Evolutionary conservation across 768 basidiomycete species (phyloP).

Genomic region (Phlebiopsis gigantea): DNA sequence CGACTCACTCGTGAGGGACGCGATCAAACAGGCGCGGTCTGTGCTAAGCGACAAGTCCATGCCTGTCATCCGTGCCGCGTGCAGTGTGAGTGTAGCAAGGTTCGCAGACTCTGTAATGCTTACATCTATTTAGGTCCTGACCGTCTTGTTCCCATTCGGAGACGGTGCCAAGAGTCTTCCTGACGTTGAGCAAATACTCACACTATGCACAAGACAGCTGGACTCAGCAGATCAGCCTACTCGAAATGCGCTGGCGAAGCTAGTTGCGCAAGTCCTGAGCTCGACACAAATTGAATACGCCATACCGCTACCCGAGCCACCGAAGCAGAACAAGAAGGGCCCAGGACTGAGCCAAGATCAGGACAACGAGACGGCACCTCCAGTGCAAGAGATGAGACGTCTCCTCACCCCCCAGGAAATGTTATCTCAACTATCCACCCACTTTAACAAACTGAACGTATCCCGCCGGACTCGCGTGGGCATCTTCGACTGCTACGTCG

Average conservation of each 20-base stretch:
- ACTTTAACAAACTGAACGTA: slow-evolving; percentile 71
- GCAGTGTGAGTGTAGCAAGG: slow-evolving; percentile 49
- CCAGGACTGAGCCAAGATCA: slow-evolving; percentile 43
- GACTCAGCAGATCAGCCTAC: slow-evolving; percentile 84
- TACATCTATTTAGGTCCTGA: slow-evolving; percentile 37
- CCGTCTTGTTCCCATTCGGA: slow-evolving; percentile 55
- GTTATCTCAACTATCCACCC: slow-evolving; percentile 71
- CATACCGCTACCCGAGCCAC: slow-evolving; percentile 37
- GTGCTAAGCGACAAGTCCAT: slow-evolving; percentile 78
- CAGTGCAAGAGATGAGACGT: slow-evolving; percentile 50
- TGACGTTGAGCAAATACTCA: slow-evolving; percentile 76
- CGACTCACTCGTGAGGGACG: slow-evolving; percentile 73
- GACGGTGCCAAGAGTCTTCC: slow-evolving; percentile 49
- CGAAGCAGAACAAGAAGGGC: slow-evolving; percentile 57
- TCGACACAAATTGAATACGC: slow-evolving; percentile 71
- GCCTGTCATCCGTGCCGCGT: slow-evolving; percentile 78
- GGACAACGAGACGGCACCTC: slow-evolving; percentile 46
- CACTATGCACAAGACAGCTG: slow-evolving; percentile 62
- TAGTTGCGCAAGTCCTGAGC: slow-evolving; percentile 81
- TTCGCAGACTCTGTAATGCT: background rate
- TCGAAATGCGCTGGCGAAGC: slow-evolving; percentile 69
- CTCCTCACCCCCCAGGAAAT: slow-evolving; percentile 74
- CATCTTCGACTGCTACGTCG: slow-evolving; percentile 84
- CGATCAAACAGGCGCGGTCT: slow-evolving; percentile 75
- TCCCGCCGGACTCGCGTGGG: slow-evolving; percentile 75